phyloP scores from a whole-genome alignment of 2,329 filamentous ascomycete genomes.

The Madurella fahalii region DNA sequence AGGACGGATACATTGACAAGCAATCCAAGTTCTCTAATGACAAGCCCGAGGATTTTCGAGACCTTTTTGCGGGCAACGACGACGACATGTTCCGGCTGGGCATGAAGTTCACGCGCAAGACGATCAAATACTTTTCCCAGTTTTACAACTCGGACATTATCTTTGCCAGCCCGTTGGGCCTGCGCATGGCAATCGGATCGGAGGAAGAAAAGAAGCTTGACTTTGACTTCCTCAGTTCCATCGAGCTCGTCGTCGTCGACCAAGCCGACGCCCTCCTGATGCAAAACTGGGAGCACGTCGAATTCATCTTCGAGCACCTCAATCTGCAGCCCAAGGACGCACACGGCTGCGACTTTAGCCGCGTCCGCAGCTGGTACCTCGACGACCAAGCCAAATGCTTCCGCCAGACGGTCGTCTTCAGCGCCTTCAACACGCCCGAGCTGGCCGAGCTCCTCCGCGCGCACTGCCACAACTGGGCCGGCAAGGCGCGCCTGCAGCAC shows the following conservation, averaged over 20 bases:
- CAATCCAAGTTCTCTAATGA: slow-evolving; percentile 65
- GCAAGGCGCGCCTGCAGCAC: slow-evolving; percentile 69
- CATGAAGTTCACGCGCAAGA: slow-evolving; percentile 96
- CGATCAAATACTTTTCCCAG: slow-evolving; percentile 87
- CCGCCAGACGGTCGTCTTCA: slow-evolving; percentile 79
- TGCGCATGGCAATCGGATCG: slow-evolving; percentile 85
- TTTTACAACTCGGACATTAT: slow-evolving; percentile 98
- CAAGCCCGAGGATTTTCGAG: slow-evolving; percentile 80
- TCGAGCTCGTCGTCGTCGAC: slow-evolving; percentile 86
- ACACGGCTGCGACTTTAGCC: slow-evolving; percentile 89
- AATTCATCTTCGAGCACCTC: slow-evolving; percentile 85
- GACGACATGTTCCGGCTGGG: slow-evolving; percentile 96
- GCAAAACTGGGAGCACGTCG: slow-evolving; percentile 98
- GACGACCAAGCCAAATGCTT: slow-evolving; percentile 76
- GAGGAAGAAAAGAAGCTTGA: slow-evolving; percentile 64
- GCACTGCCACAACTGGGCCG: slow-evolving; percentile 75
- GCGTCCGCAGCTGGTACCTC: slow-evolving; percentile 89
- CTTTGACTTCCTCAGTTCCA: slow-evolving; percentile 87
- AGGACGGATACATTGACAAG: slow-evolving; percentile 72
- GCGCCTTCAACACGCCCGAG: slow-evolving; percentile 83
- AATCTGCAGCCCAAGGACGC: slow-evolving; percentile 86
- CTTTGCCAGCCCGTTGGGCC: slow-evolving; percentile 80
- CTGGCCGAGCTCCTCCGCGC: slow-evolving; percentile 73
- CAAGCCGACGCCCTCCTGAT: slow-evolving; percentile 90
- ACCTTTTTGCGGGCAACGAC: slow-evolving; percentile 90